Conservation (phyloP, 1,284 basidiomycete genomes). For the Apiotrichum veenhuisii region DNA sequence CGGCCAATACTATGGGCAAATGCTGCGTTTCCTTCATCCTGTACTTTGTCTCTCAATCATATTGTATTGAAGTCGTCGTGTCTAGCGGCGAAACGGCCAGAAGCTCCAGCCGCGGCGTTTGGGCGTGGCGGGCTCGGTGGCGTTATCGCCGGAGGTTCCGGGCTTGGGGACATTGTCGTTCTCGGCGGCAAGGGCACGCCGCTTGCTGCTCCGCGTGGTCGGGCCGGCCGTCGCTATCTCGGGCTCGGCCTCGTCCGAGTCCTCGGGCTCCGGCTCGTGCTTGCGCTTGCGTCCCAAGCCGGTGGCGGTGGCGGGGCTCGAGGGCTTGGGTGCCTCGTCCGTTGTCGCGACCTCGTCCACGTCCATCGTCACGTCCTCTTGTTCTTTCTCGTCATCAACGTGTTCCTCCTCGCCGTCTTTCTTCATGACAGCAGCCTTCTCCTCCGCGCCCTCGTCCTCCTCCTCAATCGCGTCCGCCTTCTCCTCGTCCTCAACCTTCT, state of each 20-base stretch:
- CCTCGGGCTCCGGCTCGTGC: not conserved
- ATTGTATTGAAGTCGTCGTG: not conserved
- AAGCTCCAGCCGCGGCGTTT: not conserved
- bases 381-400: not conserved
- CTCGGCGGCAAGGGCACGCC: not conserved
- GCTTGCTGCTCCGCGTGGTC: not conserved
- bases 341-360: not conserved
- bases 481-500: not conserved
- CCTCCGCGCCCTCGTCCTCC: not conserved
- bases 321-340: not conserved
- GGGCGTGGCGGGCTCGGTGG: not conserved
- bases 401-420: not conserved
- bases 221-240: not conserved
- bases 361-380: not conserved
- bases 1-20: not conserved
- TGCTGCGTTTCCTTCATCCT: not conserved
- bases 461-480: not conserved
- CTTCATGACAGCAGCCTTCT: not conserved
- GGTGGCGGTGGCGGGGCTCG: not conserved
- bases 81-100: not conserved
- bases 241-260: not conserved
- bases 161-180: not conserved
- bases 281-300: conserved; percentile 5
- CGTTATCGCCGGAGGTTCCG: not conserved
- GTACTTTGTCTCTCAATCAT: not conserved